Conservation (phyloP, 371 early-diverging fungal genomes). For the Saksenaea oblongispora region DNA sequence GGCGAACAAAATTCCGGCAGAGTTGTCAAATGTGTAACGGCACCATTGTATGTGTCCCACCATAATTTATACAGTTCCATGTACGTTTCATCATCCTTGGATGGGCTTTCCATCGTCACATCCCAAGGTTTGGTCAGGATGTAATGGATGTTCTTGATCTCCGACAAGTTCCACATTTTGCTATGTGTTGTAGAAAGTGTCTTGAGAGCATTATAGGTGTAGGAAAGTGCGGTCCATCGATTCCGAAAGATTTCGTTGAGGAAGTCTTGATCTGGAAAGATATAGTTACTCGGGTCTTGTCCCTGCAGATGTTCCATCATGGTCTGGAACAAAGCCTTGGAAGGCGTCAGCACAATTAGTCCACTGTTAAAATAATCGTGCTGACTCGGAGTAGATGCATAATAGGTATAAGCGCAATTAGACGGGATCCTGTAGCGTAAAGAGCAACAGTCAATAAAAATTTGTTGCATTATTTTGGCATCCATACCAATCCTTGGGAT, state of each 20-base stretch:
- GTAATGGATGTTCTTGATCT: conserved; percentile 33
- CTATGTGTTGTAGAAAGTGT: conserved; percentile 36
- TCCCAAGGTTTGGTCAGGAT: conserved; percentile 37
- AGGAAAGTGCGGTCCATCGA: conserved; percentile 38
- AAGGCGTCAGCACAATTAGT: conserved; percentile 44
- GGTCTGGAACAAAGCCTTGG: conserved; percentile 20
- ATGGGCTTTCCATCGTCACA: conserved; percentile 4
- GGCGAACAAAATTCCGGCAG: not conserved
- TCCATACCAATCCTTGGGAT: conserved; percentile 44
- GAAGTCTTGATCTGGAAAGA: conserved; percentile 57
- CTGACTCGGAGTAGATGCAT: not conserved
- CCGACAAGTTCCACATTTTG: conserved; percentile 32
- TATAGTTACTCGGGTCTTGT: conserved; percentile 22
- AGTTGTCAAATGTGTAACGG: not conserved
- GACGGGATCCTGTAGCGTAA: conserved; percentile 38
- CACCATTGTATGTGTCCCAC: conserved; percentile 11
- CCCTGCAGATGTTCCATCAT: conserved; percentile 26
- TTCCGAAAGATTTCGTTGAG: conserved; percentile 42
- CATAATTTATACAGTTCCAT: conserved; percentile 10
- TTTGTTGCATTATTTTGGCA: not conserved
- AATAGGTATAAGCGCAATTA: conserved; percentile 44
- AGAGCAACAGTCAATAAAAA: not conserved
- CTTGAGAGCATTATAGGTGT: conserved; percentile 56
- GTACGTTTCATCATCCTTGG: conserved; percentile 6
- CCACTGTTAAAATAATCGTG: conserved; percentile 55